Conservation (phyloP, 2,329 filamentous ascomycete species). For the Tympanopsis confertula region DNA sequence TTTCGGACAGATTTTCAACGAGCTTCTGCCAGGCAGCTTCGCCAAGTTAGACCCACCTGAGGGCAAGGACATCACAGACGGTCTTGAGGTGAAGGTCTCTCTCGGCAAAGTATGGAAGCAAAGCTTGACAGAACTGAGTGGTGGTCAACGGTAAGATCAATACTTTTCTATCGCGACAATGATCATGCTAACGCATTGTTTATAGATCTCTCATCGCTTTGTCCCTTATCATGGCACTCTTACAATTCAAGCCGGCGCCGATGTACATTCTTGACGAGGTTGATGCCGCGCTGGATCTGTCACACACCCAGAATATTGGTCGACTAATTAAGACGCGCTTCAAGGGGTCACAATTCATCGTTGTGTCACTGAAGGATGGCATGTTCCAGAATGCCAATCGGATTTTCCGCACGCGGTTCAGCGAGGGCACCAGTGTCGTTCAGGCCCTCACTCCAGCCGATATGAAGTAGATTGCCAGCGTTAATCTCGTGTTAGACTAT, state of each 20-base stretch:
- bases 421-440: slow-evolving; percentile 89
- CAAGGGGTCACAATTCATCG: slow-evolving; percentile 95
- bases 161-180: background rate
- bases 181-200: background rate
- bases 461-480: slow-evolving; percentile 43
- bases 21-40: slow-evolving; percentile 86
- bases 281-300: slow-evolving; percentile 86
- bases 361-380: slow-evolving; percentile 94
- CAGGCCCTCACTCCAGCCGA: slow-evolving; percentile 74
- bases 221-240: slow-evolving; percentile 89
- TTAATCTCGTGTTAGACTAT: too few relatives aligned
- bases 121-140: slow-evolving; percentile 83
- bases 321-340: slow-evolving; percentile 96
- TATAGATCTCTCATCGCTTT: slow-evolving; percentile 81
- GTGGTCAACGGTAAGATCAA: slow-evolving; percentile 73
- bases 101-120: slow-evolving; percentile 98
- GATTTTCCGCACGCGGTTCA: slow-evolving; percentile 91
- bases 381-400: slow-evolving; percentile 99
- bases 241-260: slow-evolving; percentile 96
- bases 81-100: slow-evolving; percentile 91
- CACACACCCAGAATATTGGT: slow-evolving; percentile 98
- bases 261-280: slow-evolving; percentile 99
- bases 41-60: slow-evolving; percentile 93
- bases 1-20: slow-evolving; percentile 96
- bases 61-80: slow-evolving; percentile 87